Percentiles rank a stretch among this genome's conserved stretches.
These are phyloP conservation scores for Euphorbia corollata DNA, from an alignment of 441 rosid genomes.

Conservation along the genomic window DNA sequence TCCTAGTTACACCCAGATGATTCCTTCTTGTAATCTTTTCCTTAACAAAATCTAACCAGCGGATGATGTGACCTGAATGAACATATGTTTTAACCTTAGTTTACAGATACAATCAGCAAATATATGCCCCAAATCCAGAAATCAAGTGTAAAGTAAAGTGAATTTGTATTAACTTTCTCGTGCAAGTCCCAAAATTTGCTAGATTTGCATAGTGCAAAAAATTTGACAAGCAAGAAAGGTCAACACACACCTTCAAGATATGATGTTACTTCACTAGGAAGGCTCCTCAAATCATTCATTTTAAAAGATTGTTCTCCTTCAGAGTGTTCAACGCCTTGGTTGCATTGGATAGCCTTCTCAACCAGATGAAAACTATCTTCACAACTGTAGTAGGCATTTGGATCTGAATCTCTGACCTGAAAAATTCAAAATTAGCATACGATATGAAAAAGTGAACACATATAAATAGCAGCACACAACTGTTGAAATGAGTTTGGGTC, in stretches of 20 bases:
- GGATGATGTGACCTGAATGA: constrained; percentile 34
- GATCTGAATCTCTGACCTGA: constrained; percentile 56
- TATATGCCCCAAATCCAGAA: neutral
- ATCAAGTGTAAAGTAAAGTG: neutral
- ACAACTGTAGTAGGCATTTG: constrained; percentile 64
- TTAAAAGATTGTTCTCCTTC: constrained; percentile 24
- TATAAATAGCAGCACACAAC: neutral
- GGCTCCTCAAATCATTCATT: constrained; percentile 19
- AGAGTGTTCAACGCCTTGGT: constrained; percentile 28
- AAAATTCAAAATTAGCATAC: constrained; percentile 18
- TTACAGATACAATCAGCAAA: constrained; percentile 1
- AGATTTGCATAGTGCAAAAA: neutral
- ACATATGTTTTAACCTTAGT: neutral
- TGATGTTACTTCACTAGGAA: constrained; percentile 18
- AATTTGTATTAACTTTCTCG: neutral
- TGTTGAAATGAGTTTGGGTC: constrained; percentile 5
- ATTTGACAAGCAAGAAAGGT: constrained; percentile 3
- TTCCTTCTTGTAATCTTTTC: constrained; percentile 40
- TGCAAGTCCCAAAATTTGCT: neutral
- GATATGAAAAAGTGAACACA: neutral
- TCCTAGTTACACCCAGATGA: constrained; percentile 29
- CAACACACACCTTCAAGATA: constrained; percentile 37
- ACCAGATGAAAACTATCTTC: constrained; percentile 40
- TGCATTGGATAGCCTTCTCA: constrained; percentile 33
- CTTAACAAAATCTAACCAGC: constrained; percentile 41